Percentiles rank a stretch among this genome's conserved stretches.
phyloP scores from a whole-genome alignment of 345 rosid genomes.

The Zanthoxylum bungeanum region DNA sequence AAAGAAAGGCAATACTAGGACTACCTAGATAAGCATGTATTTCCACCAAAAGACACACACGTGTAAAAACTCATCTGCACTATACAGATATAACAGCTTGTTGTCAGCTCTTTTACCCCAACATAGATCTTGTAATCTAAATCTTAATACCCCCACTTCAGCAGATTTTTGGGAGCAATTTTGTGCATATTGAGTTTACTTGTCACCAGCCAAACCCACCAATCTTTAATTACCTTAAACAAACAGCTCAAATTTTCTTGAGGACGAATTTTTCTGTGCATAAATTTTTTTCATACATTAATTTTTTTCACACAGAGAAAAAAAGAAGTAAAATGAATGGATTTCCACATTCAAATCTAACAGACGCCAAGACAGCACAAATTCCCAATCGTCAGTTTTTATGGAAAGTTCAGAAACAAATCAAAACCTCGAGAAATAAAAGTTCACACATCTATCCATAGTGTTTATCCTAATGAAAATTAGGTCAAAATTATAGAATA shows the following conservation, averaged over 20 bases:
- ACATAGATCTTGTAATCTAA: neutral
- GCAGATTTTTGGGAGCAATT: neutral
- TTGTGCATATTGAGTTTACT: neutral
- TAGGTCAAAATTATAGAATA: neutral
- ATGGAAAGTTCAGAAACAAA: neutral
- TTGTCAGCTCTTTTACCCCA: neutral
- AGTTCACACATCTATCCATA: neutral
- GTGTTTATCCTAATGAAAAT: too few species aligned
- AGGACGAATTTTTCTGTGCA: too few species aligned
- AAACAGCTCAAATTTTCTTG: neutral
- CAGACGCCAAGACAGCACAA: neutral
- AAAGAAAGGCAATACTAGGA: too few species aligned
- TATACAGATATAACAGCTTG: neutral
- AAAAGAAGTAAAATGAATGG: neutral
- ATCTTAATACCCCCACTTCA: too few species aligned
- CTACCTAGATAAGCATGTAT: too few species aligned
- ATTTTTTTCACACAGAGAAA: too few species aligned
- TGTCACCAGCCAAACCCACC: neutral
- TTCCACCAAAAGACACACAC: too few species aligned
- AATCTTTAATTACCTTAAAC: neutral
- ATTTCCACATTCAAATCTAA: conserved; percentile 1
- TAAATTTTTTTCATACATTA: too few species aligned
- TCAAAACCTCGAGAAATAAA: neutral
- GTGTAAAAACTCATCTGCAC: neutral
- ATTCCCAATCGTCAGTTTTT: neutral